Conservation (phyloP, 2,329 filamentous ascomycete genomes). For the Amauroascus niger region DNA sequence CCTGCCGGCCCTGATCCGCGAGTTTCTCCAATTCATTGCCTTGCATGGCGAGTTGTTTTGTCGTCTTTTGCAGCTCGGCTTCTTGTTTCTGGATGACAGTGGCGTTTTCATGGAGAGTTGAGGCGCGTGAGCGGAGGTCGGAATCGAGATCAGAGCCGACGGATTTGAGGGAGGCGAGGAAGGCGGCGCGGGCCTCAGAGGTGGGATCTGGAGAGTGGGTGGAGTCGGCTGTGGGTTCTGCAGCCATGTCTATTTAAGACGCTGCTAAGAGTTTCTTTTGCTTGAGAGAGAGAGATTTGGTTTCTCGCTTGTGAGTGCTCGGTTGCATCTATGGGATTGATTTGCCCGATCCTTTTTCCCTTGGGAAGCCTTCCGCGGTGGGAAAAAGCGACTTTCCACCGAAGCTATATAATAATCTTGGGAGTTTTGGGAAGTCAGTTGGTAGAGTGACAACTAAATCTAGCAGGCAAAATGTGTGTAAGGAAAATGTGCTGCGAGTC, state of each 20-base stretch:
- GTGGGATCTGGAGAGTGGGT: constrained; percentile 25
- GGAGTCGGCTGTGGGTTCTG: neutral
- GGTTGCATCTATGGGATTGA: too few species aligned
- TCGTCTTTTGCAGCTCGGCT: constrained; percentile 42
- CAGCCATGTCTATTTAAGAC: neutral
- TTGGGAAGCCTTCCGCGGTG: too few species aligned
- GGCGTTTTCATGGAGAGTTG: constrained; percentile 48
- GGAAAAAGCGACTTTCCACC: too few species aligned
- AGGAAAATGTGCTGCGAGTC: too few species aligned
- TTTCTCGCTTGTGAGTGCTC: too few species aligned
- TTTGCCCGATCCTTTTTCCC: too few species aligned
- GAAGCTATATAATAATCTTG: too few species aligned
- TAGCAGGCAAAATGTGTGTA: too few species aligned
- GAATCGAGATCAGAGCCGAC: constrained; percentile 42
- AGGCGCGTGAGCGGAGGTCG: constrained; percentile 46
- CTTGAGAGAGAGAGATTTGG: neutral
- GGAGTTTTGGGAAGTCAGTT: too few species aligned
- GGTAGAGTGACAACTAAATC: too few species aligned
- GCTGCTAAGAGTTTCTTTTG: neutral
- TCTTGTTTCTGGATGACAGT: constrained; percentile 48
- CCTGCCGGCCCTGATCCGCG: constrained; percentile 45
- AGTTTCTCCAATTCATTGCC: constrained; percentile 47
- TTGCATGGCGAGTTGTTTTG: constrained; percentile 43
- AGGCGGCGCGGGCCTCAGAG: constrained; percentile 36
- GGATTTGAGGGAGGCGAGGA: constrained; percentile 36